Evolutionary conservation across 2,329 filamentous ascomycete species (phyloP).

Genomic region (Aspergillus tanneri): DNA sequence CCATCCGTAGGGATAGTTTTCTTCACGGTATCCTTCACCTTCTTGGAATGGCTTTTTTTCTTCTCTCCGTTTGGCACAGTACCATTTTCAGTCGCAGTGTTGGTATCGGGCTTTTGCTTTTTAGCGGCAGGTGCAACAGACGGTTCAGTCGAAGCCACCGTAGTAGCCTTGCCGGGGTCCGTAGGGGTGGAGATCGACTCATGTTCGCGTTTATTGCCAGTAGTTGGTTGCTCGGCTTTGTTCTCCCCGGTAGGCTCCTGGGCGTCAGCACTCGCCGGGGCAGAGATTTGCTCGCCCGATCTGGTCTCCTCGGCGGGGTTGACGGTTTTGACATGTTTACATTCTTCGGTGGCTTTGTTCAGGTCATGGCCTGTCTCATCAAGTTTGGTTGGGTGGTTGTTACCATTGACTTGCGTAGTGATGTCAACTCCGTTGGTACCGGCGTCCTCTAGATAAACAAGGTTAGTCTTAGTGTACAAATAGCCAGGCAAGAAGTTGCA

Average conservation of each 20-base stretch:
- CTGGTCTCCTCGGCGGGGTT: constrained; percentile 13
- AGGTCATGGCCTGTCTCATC: constrained; percentile 2
- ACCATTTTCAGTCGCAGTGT: constrained; percentile 18
- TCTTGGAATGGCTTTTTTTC: constrained; percentile 36
- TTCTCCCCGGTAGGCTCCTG: constrained; percentile 7
- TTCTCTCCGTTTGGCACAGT: constrained; percentile 24
- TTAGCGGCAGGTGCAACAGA: constrained; percentile 30
- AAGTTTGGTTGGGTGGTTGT: constrained; percentile 4
- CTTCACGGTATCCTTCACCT: constrained; percentile 30
- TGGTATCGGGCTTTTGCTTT: constrained; percentile 34
- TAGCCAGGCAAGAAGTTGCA: not conserved
- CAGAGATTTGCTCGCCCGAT: constrained; percentile 7
- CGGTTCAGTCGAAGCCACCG: constrained; percentile 7
- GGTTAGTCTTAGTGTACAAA: constrained; percentile 18
- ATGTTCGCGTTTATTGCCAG: constrained; percentile 29
- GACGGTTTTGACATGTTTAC: constrained; percentile 11
- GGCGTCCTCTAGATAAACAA: constrained; percentile 11
- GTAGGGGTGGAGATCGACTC: constrained; percentile 11
- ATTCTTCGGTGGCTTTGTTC: constrained; percentile 9
- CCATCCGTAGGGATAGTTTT: constrained; percentile 32
- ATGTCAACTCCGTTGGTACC: constrained; percentile 9
- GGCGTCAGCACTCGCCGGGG: constrained; percentile 1
- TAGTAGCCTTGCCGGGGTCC: constrained; percentile 11
- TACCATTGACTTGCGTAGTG: constrained; percentile 11
- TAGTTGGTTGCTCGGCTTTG: constrained; percentile 12